Evolutionary conservation across 345 rosid species (phyloP), one percentile per base, ranked within the genome.

Genomic region (Draba incana): DNA sequence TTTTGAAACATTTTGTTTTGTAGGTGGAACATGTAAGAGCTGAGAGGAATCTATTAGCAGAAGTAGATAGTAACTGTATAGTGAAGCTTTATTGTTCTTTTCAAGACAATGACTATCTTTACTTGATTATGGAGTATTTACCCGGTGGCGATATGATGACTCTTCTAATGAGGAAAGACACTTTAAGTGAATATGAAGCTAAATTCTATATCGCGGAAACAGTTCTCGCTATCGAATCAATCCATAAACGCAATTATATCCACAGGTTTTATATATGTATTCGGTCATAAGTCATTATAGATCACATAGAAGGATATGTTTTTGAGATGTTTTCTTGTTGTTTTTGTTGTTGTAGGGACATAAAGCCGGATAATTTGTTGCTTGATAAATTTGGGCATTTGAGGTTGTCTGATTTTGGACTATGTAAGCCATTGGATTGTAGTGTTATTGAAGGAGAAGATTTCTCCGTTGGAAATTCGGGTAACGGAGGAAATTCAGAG

Each of bases 101-200:
- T 75, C 98, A 92, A 81, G 98, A 92, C 75, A 84, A 92, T 10
- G 98, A 88, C 35, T 92, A 71, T 76, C 91, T 92, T 74, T 89
- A 92, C 69, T 88, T 92, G 71, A 86, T 92, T 45, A 92, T 92
- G 98, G 98, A 92, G 77, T 92, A 90, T 79, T 81, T 92, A 62
- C 97, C 98, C 45, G 98, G 97, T 41, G 98, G 98, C 46, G 98
- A 90, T 79, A 85, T 92, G 97, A 92, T 92, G 98, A 90, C 98
- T 55, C 82, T 92, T 70, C 85, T 92, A 15, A 92, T 90, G 98
- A 84, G 98, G 72, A 90, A 92, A 82, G 98, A 92, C 81, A 92
- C 83, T 46, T 77, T 92, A 82, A 86, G 82, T 50, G 98, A 92
- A 74, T 82, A 84, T 71, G 98, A 90, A 82, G 88, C 98, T 50